A percentile compares a stretch with the other conserved stretches of the same genome.
phyloP scores from a whole-genome alignment of 345 rosid species.

The Citrus maxima region DNA sequence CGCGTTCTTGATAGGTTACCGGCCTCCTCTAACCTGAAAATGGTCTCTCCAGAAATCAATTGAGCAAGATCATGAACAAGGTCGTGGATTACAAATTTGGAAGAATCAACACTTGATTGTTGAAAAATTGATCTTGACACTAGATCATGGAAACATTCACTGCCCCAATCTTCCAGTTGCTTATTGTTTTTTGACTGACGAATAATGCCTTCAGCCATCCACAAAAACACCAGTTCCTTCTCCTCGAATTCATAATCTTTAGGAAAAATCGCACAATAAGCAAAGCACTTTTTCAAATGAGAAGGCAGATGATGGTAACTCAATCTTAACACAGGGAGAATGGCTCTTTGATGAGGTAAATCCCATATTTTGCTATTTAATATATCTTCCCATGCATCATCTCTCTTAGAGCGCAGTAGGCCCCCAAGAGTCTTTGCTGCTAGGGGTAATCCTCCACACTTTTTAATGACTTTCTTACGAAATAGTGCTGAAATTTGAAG shows the following conservation, averaged over 20 bases:
- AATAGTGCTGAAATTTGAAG: background rate
- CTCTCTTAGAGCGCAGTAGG: background rate
- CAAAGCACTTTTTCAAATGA: no score
- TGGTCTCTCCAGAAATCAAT: slow-evolving; percentile 8
- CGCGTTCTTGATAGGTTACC: background rate
- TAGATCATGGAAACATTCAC: background rate
- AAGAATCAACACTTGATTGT: background rate
- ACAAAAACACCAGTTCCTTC: slow-evolving; percentile 12
- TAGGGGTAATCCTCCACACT: background rate
- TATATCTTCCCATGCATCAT: background rate
- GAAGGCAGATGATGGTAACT: no score
- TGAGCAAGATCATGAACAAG: slow-evolving; percentile 20
- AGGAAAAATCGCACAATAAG: no score
- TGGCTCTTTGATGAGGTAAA: background rate
- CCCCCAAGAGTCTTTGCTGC: background rate
- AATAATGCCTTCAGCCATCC: slow-evolving; percentile 23
- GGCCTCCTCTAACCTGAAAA: slow-evolving; percentile 2
- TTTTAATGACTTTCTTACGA: background rate
- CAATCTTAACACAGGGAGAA: no score
- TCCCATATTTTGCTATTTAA: background rate
- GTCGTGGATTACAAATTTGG: background rate
- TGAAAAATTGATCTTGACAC: slow-evolving; percentile 30
- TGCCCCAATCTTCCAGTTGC: background rate
- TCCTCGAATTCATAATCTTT: background rate
- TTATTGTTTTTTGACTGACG: background rate